Percentiles rank a stretch among this genome's conserved stretches.
Conservation (phyloP, 2,329 filamentous ascomycete species). For the Teratosphaeria viscida region DNA sequence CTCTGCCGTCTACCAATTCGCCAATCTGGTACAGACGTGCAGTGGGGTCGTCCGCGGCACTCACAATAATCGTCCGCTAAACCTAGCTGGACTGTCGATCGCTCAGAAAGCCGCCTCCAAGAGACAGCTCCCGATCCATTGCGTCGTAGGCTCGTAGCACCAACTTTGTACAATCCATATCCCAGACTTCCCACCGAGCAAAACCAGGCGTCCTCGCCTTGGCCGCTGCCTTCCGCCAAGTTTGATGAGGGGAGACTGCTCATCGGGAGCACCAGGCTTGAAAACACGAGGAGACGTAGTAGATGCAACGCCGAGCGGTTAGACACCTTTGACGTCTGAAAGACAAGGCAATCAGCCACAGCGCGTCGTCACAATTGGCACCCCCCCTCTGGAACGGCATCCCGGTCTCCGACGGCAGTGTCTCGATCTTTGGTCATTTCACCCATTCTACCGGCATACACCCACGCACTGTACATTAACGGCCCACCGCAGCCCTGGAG, state of each 20-base stretch:
- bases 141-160: not conserved
- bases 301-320: not conserved
- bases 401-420: not conserved
- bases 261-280: not conserved
- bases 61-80: not conserved
- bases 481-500: not conserved
- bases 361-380: not conserved
- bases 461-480: not conserved
- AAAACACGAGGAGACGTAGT: not conserved
- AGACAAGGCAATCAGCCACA: not conserved
- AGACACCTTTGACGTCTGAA: not conserved
- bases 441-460: not conserved
- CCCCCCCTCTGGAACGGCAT: not conserved
- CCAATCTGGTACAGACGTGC: not conserved
- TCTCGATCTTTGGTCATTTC: not conserved
- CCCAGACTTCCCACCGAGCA: not conserved
- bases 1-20: not conserved
- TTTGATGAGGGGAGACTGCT: not conserved
- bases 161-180: not conserved
- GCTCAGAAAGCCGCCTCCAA: not conserved
- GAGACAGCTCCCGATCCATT: not conserved
- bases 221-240: not conserved
- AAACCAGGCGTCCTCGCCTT: not conserved
- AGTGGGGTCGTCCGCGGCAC: not conserved
- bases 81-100: not conserved